Evolutionary conservation across 108 stramenopile genomes (phyloP).

Genomic region (Cyclotella cryptica): DNA sequence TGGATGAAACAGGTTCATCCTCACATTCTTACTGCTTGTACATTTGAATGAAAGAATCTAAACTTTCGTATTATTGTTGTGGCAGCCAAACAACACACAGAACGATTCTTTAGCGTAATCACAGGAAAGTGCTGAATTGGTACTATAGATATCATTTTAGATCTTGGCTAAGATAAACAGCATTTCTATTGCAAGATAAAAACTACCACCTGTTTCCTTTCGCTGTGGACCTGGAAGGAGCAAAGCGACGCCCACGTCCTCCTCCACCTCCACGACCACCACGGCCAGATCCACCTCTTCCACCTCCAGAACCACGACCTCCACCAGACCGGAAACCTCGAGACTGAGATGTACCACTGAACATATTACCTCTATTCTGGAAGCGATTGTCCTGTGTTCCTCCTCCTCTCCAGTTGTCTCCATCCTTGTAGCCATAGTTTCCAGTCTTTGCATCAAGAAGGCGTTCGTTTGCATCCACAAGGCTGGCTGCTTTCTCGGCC

Average conservation of each 20-base stretch:
- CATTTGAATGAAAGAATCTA: background rate
- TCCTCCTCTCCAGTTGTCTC: slow-evolving; percentile 67
- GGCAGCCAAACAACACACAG: background rate
- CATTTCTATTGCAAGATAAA: no score
- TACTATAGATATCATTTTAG: background rate
- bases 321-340: slow-evolving; percentile 48
- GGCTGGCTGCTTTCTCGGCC: slow-evolving; percentile 88
- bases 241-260: slow-evolving; percentile 38
- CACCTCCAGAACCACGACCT: slow-evolving; percentile 40
- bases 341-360: slow-evolving; percentile 24
- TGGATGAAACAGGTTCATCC: background rate
- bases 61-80: background rate
- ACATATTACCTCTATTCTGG: slow-evolving; percentile 23
- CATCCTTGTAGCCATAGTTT: slow-evolving; percentile 76
- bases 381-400: slow-evolving; percentile 51
- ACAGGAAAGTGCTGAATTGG: no score
- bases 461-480: slow-evolving; percentile 97
- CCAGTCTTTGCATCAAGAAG: slow-evolving; percentile 91
- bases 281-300: slow-evolving; percentile 35
- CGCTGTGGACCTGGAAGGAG: slow-evolving; percentile 20
- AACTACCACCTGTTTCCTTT: slow-evolving; percentile 42
- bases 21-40: background rate
- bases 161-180: background rate
- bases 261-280: slow-evolving; percentile 49
- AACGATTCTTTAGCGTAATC: no score